Percentiles rank a stretch among this genome's conserved stretches.
These are phyloP conservation scores for Fusarium agapanthi DNA, from an alignment of 2,329 filamentous ascomycete species.

Conservation along the genomic window DNA sequence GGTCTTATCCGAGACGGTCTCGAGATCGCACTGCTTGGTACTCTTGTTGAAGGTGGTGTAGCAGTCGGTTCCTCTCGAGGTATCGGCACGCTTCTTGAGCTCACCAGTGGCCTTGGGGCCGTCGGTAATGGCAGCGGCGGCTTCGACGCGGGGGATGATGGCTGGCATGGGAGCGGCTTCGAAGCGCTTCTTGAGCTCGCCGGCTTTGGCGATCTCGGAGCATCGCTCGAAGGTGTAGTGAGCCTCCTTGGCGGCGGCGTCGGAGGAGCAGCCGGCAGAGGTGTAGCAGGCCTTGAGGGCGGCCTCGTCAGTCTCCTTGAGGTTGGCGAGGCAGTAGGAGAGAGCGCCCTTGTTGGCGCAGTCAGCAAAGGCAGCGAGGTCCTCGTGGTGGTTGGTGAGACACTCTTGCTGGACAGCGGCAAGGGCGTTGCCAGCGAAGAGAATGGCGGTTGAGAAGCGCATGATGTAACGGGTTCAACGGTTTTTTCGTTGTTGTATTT, in stretches of 20 bases:
- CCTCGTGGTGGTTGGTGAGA: slow-evolving; percentile 49
- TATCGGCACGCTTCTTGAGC: slow-evolving; percentile 30
- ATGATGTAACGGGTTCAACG: slow-evolving; percentile 31
- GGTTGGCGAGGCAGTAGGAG: slow-evolving; percentile 52
- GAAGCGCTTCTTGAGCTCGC: slow-evolving; percentile 45
- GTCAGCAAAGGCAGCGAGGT: slow-evolving; percentile 52
- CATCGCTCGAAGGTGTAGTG: slow-evolving; percentile 45
- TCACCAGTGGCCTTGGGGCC: slow-evolving; percentile 21
- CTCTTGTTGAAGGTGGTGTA: slow-evolving; percentile 48
- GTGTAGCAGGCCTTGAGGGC: slow-evolving; percentile 52
- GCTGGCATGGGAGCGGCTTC: slow-evolving; percentile 33
- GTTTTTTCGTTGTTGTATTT: background rate
- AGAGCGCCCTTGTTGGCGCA: slow-evolving; percentile 57
- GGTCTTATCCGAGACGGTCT: slow-evolving; percentile 49
- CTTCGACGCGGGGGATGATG: slow-evolving; percentile 27
- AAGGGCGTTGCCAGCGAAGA: slow-evolving; percentile 48
- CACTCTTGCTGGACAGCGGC: slow-evolving; percentile 50
- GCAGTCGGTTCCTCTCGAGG: slow-evolving; percentile 44
- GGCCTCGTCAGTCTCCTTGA: slow-evolving; percentile 42
- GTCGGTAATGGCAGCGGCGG: slow-evolving; percentile 21
- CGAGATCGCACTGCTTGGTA: slow-evolving; percentile 49
- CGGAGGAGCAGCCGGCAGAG: slow-evolving; percentile 47
- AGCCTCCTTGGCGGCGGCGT: slow-evolving; percentile 45
- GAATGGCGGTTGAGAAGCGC: slow-evolving; percentile 46
- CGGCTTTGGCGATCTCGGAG: slow-evolving; percentile 37